Evolutionary conservation across 2,329 filamentous ascomycete genomes (phyloP), one percentile per base, ranked within the genome.

Genomic region (Helicocarpus griseus): DNA sequence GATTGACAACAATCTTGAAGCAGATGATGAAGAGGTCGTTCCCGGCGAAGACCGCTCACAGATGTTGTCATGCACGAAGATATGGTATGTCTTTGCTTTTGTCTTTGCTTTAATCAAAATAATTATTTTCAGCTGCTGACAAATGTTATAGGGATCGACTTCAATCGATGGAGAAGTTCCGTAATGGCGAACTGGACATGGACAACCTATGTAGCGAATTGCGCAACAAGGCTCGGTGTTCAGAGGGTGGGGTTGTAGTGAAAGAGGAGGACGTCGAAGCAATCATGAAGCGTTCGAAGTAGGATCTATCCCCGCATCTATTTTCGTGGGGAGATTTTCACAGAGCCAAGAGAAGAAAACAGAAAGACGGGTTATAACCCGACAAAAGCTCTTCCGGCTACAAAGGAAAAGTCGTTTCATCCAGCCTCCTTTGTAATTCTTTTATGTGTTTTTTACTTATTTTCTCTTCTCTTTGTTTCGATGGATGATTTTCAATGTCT

Each of bases 161-260:
- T 21, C 88, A 94, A 72, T 81, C 79, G 33, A 94, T 89, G 68
- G 84, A 89, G 54, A 89, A 86, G 66, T 93, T 95, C 60, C 86
- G 90, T 64, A 87, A 81, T 53, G 90, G 90, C 60, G 90, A 94
- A 60, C 89, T 97, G 58, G 93, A 98, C 59, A 85, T 98, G 46
- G 93, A 98, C 64, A 83, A 85, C 31, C 79, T 98, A 22, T 98
- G 93, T 72, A 86, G 86, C 4, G 90, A 98, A 65, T 80, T 98
- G 13, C 87, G 91, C 57, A 87, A 90, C 67, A 98, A 98, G 73
- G 93, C 93, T 53, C 93, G 91, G 65, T 98, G 93, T 69, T 95
- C 89, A 0, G 73, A 95, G 59, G 85, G 79, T 17, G 91, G 93
- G 14, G 88, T 94, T 11, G 88, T 95, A 17, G 87, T 98, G 22